Base-by-base conservation (phyloP, 768 basidiomycete species). In the Macrocybe gigantea region DNA sequence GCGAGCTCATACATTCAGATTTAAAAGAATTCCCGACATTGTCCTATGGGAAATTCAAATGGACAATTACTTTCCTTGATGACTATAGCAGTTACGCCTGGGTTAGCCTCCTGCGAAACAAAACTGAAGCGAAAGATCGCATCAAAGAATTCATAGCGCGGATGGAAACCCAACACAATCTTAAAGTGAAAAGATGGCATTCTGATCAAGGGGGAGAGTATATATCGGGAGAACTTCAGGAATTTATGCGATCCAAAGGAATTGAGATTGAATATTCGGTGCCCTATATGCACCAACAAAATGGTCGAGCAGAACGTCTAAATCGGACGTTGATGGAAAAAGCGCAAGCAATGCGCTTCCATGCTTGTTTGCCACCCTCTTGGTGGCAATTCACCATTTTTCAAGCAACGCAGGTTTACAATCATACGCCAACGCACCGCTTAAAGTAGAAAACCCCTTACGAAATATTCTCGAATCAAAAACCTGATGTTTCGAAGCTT, bases 1-100 rank as follows among this genome's bases (percentile, higher is more conserved):
- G 59, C 34, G 52, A 58, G 22, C 31, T 47, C 32, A 51, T 61
- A 34, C 60, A 61, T 45, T 56, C 52, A 1, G 56, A 61, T 47
- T 49, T 59, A 4, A 61, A 59, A 40, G 35, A 44, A 5, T 56
- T 56, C 33, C 51, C 55, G 1, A 44, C 53, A 5, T 7, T 12
- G 10, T 60, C 53, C 4, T 60, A 60, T 43, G 38, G 50, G 13
- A 44, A 44, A 29, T 53, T 53, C 38, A 50, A 49, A 34, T 60
- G 56, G 31, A 42, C 43, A 7, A 53, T 58, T 33, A 15, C 35
- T 0, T 56, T 60, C 38, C 5, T 58, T 6, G 53, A 58, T 47
- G 55, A 58, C 29, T 50, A 32, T 29, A 29, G 53, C 5, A 54
- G 49, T 0, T 39, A 48, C 14, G 45, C 41, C 4, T 52, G 50